Evolutionary conservation across 1,284 basidiomycete species (phyloP).

Genomic region (Pascua guehoae): DNA sequence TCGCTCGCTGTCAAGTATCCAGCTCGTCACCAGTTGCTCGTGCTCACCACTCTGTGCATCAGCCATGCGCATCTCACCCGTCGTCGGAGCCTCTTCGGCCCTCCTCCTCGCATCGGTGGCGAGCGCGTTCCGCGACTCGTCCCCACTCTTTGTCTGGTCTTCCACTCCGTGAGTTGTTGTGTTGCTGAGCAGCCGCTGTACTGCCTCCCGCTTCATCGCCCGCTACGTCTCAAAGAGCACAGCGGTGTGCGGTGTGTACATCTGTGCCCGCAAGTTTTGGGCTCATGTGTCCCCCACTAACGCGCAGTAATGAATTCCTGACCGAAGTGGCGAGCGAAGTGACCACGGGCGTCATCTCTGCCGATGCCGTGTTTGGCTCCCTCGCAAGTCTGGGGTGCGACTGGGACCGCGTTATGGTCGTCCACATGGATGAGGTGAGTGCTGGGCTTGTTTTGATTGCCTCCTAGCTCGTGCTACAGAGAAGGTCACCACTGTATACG

Average conservation of each 20-base stretch:
- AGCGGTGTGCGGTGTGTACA: not conserved
- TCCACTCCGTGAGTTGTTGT: conserved; percentile 32
- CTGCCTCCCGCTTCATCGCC: too few relatives aligned
- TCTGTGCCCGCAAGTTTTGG: not conserved
- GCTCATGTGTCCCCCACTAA: not conserved
- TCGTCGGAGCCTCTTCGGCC: conserved; percentile 19
- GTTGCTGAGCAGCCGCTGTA: too few relatives aligned
- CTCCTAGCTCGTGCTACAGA: not conserved
- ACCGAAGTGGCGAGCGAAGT: conserved; percentile 25
- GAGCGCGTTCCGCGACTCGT: conserved; percentile 39
- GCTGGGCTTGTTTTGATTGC: not conserved
- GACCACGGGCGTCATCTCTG: conserved; percentile 31
- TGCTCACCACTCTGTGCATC: too few relatives aligned
- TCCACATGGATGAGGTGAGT: conserved; percentile 87
- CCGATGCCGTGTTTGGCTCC: conserved; percentile 36
- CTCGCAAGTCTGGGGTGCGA: conserved; percentile 40
- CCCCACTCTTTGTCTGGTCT: conserved; percentile 42
- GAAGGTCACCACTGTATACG: not conserved
- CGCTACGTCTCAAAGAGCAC: too few relatives aligned
- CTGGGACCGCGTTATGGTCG: conserved; percentile 65
- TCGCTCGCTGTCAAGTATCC: too few relatives aligned
- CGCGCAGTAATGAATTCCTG: conserved; percentile 26
- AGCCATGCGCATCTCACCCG: conserved; percentile 27
- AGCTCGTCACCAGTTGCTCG: too few relatives aligned
- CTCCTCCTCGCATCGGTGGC: conserved; percentile 24